Conservation (phyloP, 108 stramenopile species). For the Pseudonitzschia multiseries region DNA sequence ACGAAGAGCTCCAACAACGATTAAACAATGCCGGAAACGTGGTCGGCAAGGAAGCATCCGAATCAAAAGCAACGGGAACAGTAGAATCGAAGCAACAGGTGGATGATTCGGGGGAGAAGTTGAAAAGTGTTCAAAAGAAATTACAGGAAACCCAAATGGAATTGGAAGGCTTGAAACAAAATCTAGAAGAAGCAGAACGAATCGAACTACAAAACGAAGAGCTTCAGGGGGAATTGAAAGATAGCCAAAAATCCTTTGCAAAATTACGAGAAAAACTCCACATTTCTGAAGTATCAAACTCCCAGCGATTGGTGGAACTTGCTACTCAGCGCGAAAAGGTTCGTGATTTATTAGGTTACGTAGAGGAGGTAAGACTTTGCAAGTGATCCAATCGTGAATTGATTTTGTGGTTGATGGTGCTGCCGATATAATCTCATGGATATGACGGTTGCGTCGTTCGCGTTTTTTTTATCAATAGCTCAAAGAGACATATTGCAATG, state of each 20-base stretch:
- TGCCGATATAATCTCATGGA: not conserved
- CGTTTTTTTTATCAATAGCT: not conserved
- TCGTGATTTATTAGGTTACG: not conserved
- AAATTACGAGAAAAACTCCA: not conserved
- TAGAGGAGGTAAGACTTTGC: not conserved
- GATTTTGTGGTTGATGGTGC: not conserved
- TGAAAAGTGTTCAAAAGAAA: not conserved
- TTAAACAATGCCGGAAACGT: not conserved
- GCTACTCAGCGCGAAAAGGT: constrained; percentile 3
- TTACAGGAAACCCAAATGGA: constrained; percentile 5
- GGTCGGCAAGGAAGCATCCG: not conserved
- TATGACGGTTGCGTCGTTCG: not conserved
- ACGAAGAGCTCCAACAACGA: not conserved
- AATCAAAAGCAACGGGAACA: not conserved
- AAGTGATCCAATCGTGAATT: not conserved
- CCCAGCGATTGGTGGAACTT: not conserved
- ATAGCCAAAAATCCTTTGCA: not conserved
- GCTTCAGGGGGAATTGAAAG: not conserved
- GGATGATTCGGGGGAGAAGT: not conserved
- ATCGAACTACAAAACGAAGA: constrained; percentile 4
- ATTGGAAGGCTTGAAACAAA: constrained; percentile 3
- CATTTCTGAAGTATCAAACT: not conserved
- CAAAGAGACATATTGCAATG: not conserved
- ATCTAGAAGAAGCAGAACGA: constrained; percentile 14
- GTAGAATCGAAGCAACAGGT: not conserved